Conservation (phyloP, 352 stramenopile genomes). For the Phytophthora sp. region DNA sequence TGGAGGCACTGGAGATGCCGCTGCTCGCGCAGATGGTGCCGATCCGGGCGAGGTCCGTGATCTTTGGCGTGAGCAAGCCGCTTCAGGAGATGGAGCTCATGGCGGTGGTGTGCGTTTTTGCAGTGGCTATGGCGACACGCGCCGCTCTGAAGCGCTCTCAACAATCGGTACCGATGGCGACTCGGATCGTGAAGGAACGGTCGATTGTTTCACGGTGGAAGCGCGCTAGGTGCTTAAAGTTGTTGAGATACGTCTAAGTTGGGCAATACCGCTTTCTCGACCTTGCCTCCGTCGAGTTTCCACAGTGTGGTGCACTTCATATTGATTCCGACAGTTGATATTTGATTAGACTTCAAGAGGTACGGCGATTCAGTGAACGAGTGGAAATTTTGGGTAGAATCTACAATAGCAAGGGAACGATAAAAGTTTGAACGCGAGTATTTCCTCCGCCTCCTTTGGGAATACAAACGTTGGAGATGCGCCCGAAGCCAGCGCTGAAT, state of each 20-base stretch:
- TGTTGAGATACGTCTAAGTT: too few species aligned
- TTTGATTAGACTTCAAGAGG: not conserved
- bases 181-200: not conserved
- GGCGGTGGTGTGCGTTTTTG: not conserved
- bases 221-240: too few species aligned
- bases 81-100: not conserved
- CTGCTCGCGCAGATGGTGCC: not conserved
- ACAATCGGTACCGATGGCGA: not conserved
- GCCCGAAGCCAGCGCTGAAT: too few species aligned
- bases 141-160: not conserved
- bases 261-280: too few species aligned
- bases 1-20: not conserved
- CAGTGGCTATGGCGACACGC: conserved; percentile 5
- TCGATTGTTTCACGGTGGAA: not conserved
- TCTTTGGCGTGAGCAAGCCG: not conserved
- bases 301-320: not conserved
- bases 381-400: too few species aligned
- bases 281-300: not conserved
- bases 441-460: too few species aligned
- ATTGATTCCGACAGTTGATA: not conserved
- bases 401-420: too few species aligned
- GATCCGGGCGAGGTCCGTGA: not conserved
- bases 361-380: not conserved
- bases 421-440: too few species aligned
- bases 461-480: too few species aligned